Evolutionary conservation across 2,329 filamentous ascomycete species (phyloP), one percentile per base, ranked within the genome.

Genomic region (Falciphora oryzae): DNA sequence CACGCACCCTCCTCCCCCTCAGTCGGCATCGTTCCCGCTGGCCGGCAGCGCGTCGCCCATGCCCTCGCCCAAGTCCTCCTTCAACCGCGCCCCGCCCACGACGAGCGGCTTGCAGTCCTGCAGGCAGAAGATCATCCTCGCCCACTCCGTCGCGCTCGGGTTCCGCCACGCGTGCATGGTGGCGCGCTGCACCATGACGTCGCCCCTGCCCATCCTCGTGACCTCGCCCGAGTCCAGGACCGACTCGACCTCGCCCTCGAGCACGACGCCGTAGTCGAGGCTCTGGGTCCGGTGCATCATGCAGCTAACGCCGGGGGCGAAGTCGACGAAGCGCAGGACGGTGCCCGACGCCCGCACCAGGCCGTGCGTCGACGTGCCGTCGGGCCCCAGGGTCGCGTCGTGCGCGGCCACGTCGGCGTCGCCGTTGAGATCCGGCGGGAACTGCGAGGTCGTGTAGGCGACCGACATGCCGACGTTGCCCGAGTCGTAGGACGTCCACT

Each of bases 151-250:
- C 60, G 72, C 67, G 66, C 77, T 81, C 22, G 74, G 71, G 65
- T 85, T 85, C 61, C 75, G 71, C 83, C 83, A 85, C 31, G 78
- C 78, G 71, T 86, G 84, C 74, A 80, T 82, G 3, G 83, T 85
- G 1, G 78, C 76, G 8, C 78, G 79, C 65, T 79, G 76, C 72
- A 77, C 76, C 5, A 72, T 79, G 71, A 79, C 75, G 14, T 70
- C 69, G 53, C 69, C 69, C 22, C 66, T 61, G 18, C 59, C 29
- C 68, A 70, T 60, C 10, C 64, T 57, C 16, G 44, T 59, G 53
- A 65, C 65, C 65, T 66, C 64, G n/a, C 68, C 69, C 18, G 65
- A 66, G 62, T 67, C 69, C 50, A 70, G 65, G 29, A 67, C 63
- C 64, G 63, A 64, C 38, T 67, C 29, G 18, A 69, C 59, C 18